Evolutionary conservation across 2,329 filamentous ascomycete species (phyloP).

Genomic region (Trichophyton rubrum): DNA sequence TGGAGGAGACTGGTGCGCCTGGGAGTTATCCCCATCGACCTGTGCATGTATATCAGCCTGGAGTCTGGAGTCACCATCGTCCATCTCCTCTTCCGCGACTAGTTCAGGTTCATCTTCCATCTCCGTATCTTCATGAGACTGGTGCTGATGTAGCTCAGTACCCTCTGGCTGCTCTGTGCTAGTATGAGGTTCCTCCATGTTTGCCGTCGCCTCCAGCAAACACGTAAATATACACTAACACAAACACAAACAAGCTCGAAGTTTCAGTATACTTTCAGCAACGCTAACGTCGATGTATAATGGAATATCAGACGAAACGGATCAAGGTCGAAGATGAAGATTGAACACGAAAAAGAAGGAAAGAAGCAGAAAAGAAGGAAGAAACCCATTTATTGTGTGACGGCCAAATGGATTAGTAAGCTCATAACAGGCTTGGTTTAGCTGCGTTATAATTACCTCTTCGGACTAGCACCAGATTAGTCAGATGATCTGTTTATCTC

Average conservation of each 20-base stretch:
- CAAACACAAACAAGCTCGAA: not conserved
- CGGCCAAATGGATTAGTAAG: not conserved
- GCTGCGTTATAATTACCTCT: not conserved
- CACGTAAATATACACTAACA: not conserved
- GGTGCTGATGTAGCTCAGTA: not conserved
- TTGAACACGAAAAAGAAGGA: not conserved
- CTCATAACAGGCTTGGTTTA: not conserved
- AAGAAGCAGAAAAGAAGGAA: not conserved
- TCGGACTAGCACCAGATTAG: not conserved
- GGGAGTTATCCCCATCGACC: conserved; percentile 7
- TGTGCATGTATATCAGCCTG: conserved; percentile 15
- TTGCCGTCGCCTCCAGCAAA: no score
- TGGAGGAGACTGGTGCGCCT: not conserved
- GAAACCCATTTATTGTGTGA: conserved; percentile 3
- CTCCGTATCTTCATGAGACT: conserved; percentile 3
- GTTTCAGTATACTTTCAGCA: not conserved
- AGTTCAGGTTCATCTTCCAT: conserved; percentile 7
- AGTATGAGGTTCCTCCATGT: conserved; percentile 1
- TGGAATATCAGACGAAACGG: not conserved
- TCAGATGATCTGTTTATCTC: not conserved
- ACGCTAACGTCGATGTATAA: not conserved
- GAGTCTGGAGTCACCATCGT: conserved; percentile 12
- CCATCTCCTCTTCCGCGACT: conserved; percentile 4
- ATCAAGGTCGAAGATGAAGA: not conserved
- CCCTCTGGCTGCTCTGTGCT: not conserved